These are phyloP conservation scores for Phytophthora melonis DNA, from an alignment of 352 stramenopile species.

Conservation along the genomic window DNA sequence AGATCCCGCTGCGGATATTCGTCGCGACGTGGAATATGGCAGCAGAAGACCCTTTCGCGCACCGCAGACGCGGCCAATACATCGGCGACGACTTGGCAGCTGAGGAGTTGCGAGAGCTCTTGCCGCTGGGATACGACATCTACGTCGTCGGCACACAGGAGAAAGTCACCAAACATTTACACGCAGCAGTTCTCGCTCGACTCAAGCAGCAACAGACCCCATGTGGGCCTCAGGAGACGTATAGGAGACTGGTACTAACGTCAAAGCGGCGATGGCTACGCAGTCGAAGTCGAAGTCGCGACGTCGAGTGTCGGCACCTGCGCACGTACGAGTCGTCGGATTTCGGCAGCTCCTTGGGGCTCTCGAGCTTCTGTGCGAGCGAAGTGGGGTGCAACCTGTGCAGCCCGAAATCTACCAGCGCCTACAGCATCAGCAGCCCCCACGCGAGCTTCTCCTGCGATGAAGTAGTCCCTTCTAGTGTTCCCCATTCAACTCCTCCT, in stretches of 20 bases:
- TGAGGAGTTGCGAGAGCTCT: constrained; percentile 49
- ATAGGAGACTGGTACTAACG: constrained; percentile 39
- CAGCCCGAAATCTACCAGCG: constrained; percentile 16
- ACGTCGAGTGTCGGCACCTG: constrained; percentile 15
- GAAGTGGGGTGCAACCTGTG: constrained; percentile 17
- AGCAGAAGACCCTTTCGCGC: constrained; percentile 65
- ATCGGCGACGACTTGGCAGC: constrained; percentile 51
- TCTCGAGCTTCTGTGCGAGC: constrained; percentile 16
- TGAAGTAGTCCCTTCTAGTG: background rate
- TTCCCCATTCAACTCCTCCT: background rate
- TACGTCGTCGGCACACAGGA: constrained; percentile 82
- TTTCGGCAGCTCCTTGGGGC: constrained; percentile 14
- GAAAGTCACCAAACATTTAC: constrained; percentile 71
- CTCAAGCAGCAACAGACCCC: constrained; percentile 37
- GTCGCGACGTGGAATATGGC: constrained; percentile 83
- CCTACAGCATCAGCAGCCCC: constrained; percentile 16
- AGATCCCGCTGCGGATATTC: constrained; percentile 59
- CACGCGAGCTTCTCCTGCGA: constrained; percentile 19
- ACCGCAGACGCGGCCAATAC: constrained; percentile 44
- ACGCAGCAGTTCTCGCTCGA: constrained; percentile 58
- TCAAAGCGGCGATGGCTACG: constrained; percentile 7
- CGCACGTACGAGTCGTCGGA: constrained; percentile 21
- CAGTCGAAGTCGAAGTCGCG: constrained; percentile 1
- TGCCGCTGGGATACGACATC: constrained; percentile 76
- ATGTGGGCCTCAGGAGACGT: constrained; percentile 17